Percentiles rank a stretch among this genome's conserved stretches.
phyloP scores from a whole-genome alignment of 305 asterid species.

The Fraxinus ornus region DNA sequence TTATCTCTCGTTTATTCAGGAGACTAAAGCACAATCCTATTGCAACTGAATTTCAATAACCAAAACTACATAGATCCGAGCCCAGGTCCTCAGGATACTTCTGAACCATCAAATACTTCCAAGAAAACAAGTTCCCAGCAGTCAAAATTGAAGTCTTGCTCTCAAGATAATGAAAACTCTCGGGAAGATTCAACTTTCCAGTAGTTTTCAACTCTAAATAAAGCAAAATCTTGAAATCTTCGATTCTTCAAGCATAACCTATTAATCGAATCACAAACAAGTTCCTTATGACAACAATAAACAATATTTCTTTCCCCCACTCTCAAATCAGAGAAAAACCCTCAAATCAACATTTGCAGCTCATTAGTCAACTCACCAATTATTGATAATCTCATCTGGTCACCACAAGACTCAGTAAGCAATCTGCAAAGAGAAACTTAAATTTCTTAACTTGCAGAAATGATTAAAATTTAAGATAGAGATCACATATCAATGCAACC shows the following conservation, averaged over 20 bases:
- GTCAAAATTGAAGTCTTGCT: neutral
- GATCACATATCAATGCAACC: conserved; percentile 14
- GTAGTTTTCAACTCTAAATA: conserved; percentile 5
- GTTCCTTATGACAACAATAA: neutral
- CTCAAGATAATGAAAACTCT: neutral
- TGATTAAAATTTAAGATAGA: neutral
- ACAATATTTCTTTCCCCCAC: neutral
- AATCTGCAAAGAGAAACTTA: conserved; percentile 3
- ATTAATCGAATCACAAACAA: conserved; percentile 12
- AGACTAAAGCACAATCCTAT: neutral
- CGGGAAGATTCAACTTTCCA: neutral
- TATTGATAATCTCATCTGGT: neutral
- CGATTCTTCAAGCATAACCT: conserved; percentile 17
- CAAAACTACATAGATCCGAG: neutral
- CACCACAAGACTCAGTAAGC: neutral
- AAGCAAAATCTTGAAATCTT: conserved; percentile 15
- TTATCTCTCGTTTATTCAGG: neutral
- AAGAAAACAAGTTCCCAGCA: neutral
- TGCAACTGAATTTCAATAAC: conserved; percentile 5
- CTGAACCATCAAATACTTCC: neutral
- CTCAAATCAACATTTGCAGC: conserved; percentile 2
- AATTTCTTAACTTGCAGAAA: neutral
- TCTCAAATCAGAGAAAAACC: neutral
- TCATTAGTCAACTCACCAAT: conserved; percentile 23
- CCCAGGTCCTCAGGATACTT: neutral